Base-by-base conservation (phyloP, 352 stramenopile genomes). In the Sclerospora graminicola region DNA sequence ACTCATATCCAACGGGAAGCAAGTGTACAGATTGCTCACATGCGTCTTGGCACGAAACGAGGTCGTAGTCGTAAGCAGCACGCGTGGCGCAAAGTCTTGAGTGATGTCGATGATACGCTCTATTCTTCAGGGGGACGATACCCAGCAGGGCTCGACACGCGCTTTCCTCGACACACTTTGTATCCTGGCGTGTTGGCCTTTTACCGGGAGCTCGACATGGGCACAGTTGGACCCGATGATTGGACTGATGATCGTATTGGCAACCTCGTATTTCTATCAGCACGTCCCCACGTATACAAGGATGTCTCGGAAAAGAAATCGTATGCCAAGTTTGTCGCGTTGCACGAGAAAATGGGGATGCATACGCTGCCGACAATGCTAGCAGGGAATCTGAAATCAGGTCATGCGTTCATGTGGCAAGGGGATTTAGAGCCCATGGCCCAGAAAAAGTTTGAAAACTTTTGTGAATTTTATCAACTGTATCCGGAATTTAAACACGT, bases 401-500 rank as follows among this genome's bases (percentile, higher is more conserved):
- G 96, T 11, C 75, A 72, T 27, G 87, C 94, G 21, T 98, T 97
- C 55, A 95, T 99, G 62, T 82, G 97, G 40, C 92, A 92, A 33
- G 91, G 93, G 27, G 89, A 98, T 43, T 84, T 98, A 46, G 89
- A 98, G 54, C 94, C 91, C 0, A 85, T 98, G 57, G 95, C 95
- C n/a, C 52, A 80, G 21, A 99, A 99, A 59, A 99, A 99, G 57
- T 98, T 97, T 68, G 84, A 95, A 9, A 91, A 90, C 50, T 89
- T 89, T 48, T 50, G 70, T 42, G 80, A 97, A 57, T 99, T 97
- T 56, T 95, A 97, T 19, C 85, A 91, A 38, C 82, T 99, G 21
- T 99, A 99, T 58, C 95, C 96, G 1, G 96, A 99, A 66, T 99
- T 97, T 60, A 94, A 84, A 43, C 92, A 97, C 60, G 84, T 98